These are phyloP conservation scores for Wakefieldia striispora DNA, from an alignment of 768 basidiomycete species.

Conservation along the genomic window DNA sequence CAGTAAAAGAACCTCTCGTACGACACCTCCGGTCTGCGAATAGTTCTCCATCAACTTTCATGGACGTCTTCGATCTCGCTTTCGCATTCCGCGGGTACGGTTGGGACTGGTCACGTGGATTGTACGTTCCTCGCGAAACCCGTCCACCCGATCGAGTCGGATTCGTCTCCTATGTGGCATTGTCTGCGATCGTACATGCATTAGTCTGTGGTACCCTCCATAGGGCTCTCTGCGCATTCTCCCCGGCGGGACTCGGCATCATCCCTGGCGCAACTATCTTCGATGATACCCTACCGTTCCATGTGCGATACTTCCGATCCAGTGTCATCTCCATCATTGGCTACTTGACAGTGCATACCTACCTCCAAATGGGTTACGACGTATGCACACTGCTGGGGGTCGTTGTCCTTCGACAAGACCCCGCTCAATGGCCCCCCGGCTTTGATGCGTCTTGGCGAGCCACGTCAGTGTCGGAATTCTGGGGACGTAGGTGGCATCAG, in stretches of 20 bases:
- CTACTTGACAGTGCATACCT: constrained; percentile 43
- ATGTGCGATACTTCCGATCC: constrained; percentile 35
- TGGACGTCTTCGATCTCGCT: constrained; percentile 51
- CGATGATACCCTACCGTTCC: constrained; percentile 27
- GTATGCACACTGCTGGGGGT: constrained; percentile 23
- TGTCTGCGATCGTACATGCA: constrained; percentile 34
- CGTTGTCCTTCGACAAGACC: constrained; percentile 26
- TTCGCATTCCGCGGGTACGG: constrained; percentile 54
- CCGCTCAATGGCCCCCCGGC: constrained; percentile 32
- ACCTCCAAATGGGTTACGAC: constrained; percentile 38
- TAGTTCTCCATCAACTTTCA: neutral
- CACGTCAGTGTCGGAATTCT: constrained; percentile 35
- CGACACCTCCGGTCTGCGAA: neutral
- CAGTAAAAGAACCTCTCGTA: neutral
- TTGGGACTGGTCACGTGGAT: constrained; percentile 52
- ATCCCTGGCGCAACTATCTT: constrained; percentile 31
- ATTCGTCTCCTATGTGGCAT: constrained; percentile 37
- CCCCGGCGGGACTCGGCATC: constrained; percentile 33
- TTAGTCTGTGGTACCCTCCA: constrained; percentile 46
- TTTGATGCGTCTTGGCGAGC: constrained; percentile 34
- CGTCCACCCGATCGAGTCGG: constrained; percentile 26
- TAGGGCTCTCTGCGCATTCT: constrained; percentile 45
- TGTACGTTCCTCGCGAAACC: constrained; percentile 26
- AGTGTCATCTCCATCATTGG: constrained; percentile 40
- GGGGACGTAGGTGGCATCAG: constrained; percentile 39